A percentile compares a stretch with the other conserved stretches of the same genome.
phyloP scores from a whole-genome alignment of 2,329 filamentous ascomycete species.

The Coleophoma eucalyptorum region DNA sequence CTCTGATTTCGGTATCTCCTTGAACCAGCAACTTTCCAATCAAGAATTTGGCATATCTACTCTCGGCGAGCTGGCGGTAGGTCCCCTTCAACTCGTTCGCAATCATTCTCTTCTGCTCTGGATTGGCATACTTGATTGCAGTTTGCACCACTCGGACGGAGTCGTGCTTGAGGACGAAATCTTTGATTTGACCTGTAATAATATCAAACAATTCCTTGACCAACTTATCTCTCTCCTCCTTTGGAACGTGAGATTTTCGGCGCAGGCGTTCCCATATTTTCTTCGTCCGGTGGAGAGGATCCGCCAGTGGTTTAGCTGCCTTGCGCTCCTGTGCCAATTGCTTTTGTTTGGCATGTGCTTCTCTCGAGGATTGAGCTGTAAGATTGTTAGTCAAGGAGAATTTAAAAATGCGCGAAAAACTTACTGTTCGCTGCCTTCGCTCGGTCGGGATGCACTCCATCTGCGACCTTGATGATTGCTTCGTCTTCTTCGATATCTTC shows the following conservation, averaged over 20 bases:
- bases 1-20: slow-evolving; percentile 80
- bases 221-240: slow-evolving; percentile 81
- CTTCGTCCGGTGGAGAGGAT: slow-evolving; percentile 84
- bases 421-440: slow-evolving; percentile 24
- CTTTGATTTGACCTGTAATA: slow-evolving; percentile 85
- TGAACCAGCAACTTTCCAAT: slow-evolving; percentile 95
- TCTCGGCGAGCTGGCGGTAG: slow-evolving; percentile 83
- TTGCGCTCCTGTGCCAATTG: slow-evolving; percentile 84
- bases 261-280: slow-evolving; percentile 95
- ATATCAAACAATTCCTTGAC: slow-evolving; percentile 89
- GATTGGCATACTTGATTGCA: slow-evolving; percentile 90
- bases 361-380: slow-evolving; percentile 64
- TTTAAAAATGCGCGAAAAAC: slow-evolving; percentile 23
- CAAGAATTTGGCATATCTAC: slow-evolving; percentile 95
- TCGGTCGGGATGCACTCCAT: slow-evolving; percentile 30
- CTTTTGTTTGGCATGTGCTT: slow-evolving; percentile 92
- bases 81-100: slow-evolving; percentile 81
- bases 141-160: slow-evolving; percentile 96
- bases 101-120: slow-evolving; percentile 81
- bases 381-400: slow-evolving; percentile 28
- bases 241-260: slow-evolving; percentile 87
- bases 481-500: slow-evolving; percentile 29
- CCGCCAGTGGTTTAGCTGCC: slow-evolving; percentile 87
- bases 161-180: slow-evolving; percentile 98
- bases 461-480: slow-evolving; percentile 24